phyloP scores from a whole-genome alignment of 345 rosid genomes.

The Citrus mangshanensis region DNA sequence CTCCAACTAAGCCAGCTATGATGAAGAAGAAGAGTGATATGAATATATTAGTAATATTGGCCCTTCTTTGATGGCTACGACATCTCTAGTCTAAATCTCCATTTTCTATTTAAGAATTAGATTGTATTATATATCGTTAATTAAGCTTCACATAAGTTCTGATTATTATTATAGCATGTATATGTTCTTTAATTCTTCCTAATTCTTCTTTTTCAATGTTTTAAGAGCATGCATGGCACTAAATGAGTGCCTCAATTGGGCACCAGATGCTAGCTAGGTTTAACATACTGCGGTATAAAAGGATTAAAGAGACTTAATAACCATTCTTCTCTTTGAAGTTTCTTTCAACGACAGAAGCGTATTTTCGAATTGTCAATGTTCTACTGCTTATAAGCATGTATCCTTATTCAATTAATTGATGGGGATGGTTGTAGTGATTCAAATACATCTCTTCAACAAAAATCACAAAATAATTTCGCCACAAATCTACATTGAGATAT shows the following conservation, averaged over 20 bases:
- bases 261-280: not conserved
- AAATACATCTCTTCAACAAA: not conserved
- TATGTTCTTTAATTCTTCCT: not conserved
- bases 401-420: not conserved
- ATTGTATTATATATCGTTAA: not conserved
- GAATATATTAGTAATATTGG: not conserved
- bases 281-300: not conserved
- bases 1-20: not conserved
- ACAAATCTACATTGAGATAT: not conserved
- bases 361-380: not conserved
- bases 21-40: not conserved
- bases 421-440: not conserved
- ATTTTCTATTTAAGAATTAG: not conserved
- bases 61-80: not conserved
- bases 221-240: not conserved
- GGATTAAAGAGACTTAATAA: not conserved
- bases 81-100: not conserved
- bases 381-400: not conserved
- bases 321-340: not conserved
- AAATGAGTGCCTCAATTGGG: not conserved
- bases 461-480: too few relatives aligned
- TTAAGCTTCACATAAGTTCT: not conserved
- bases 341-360: not conserved
- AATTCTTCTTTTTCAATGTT: not conserved
- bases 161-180: not conserved